These are phyloP conservation scores for Anethum foeniculum DNA, from an alignment of 140 eudicot species.

Conservation along the genomic window DNA sequence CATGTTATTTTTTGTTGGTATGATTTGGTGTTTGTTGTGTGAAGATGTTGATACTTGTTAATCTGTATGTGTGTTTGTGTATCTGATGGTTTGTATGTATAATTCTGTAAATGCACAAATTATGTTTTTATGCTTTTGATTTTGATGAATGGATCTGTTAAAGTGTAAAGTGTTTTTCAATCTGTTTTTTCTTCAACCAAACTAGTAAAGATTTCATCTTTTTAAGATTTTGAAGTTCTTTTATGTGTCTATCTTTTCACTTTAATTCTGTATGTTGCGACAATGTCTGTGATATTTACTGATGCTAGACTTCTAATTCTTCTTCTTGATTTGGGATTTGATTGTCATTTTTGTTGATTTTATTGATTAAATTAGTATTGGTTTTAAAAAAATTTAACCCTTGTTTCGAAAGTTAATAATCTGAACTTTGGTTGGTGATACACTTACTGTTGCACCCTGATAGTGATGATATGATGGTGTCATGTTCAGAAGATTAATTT, in stretches of 20 bases:
- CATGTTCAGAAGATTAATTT: not conserved
- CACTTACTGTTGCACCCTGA: not conserved
- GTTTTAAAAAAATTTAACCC: not conserved
- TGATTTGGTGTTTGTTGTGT: constrained; percentile 5
- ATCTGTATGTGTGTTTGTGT: not conserved
- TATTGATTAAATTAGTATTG: not conserved
- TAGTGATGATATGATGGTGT: not conserved
- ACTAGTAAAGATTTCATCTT: not conserved
- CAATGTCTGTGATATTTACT: not conserved
- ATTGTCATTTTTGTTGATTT: not conserved
- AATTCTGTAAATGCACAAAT: not conserved
- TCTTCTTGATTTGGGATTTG: not conserved
- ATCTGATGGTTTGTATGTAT: not conserved
- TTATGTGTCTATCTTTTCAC: not conserved
- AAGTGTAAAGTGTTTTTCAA: not conserved
- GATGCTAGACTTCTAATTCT: not conserved
- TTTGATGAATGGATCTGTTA: constrained; percentile 10
- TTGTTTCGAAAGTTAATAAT: not conserved
- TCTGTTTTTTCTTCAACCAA: not conserved
- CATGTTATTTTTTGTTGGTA: not conserved
- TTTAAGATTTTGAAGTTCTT: not conserved
- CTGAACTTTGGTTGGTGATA: not conserved
- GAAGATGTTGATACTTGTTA: not conserved
- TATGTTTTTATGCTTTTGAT: not conserved
- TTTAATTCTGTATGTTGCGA: not conserved